Base-by-base conservation (phyloP, 164 flowering plant species). In the Nelumbo lutea region DNA sequence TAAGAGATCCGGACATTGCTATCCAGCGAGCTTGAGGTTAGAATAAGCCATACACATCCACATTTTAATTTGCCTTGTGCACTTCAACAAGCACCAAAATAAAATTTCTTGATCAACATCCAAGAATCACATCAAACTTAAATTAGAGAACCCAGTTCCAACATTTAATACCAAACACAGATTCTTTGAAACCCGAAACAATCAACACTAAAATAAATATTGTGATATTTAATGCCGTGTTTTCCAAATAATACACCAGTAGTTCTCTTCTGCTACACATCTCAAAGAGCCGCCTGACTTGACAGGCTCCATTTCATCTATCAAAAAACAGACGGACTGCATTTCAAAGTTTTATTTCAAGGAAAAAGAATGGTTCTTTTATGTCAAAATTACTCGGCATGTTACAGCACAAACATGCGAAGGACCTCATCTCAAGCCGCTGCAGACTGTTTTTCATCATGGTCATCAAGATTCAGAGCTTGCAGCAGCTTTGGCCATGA, bases 401-500 rank as follows among this genome's bases (percentile, higher is more conserved):
- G 75, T 72, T 27, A 65, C 14, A 59, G 48, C 68, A 67, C 63
- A 50, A 64, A 52, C 73, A 73, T 76, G 83, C 79, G 76, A 86
- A 86, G 82, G 84, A 85, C 82, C 73, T 74, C 55, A 53, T 64
- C 27, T 82, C 75, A 89, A 11, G 93, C 95, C 9, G 88, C 91
- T n/a, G 88, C 88, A 38, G 88, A 74, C 65, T 72, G 83, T 70
- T 88, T 84, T 62, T 84, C 79, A 9, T 88, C 90, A 48, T 74
- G 82, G 60, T 91, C 89, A 15, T 86, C 88, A 51, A 91, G 91
- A 75, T 91, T 83, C 69, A 93, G 81, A 62, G 90, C 97, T 64
- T 79, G 86, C 72, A 93, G 84, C 70, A 93, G 77, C 83, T 88
- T 91, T 41, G 94, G 96, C 97, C 98, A 93, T 15, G 97, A 91